Percentiles rank a stretch among this genome's conserved stretches.
phyloP scores from a whole-genome alignment of 768 basidiomycete species.

The Tremella fuciformis region DNA sequence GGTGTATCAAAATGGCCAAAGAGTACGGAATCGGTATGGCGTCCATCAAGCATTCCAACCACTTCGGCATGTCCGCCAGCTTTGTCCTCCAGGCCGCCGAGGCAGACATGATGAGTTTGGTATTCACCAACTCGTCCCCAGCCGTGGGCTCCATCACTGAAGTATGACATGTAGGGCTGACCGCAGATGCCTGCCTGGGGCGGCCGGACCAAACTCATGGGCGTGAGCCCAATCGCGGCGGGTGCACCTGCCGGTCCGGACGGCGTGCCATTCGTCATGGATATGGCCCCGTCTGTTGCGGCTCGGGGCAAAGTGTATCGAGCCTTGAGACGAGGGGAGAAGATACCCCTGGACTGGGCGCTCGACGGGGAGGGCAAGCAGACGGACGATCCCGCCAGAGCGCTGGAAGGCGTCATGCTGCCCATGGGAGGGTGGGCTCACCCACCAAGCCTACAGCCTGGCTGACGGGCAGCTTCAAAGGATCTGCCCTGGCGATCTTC shows the following conservation, averaged over 20 bases:
- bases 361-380: not conserved
- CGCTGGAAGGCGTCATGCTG: constrained; percentile 6
- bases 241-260: constrained; percentile 1
- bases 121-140: constrained; percentile 3
- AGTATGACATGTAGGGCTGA: not conserved
- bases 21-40: constrained; percentile 6
- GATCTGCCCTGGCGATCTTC: not conserved
- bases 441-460: too few relatives aligned
- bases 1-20: constrained; percentile 5
- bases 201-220: not conserved
- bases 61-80: constrained; percentile 8
- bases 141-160: not conserved
- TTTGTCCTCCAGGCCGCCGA: constrained; percentile 2
- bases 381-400: not conserved
- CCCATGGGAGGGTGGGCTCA: not conserved
- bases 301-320: not conserved
- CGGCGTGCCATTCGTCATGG: not conserved
- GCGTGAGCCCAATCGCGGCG: not conserved
- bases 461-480: not conserved
- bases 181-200: constrained; percentile 3
- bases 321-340: constrained; percentile 1
- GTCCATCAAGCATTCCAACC: constrained; percentile 8
- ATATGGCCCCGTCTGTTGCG: not conserved
- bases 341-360: constrained; percentile 1
- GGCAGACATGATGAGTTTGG: constrained; percentile 1